A percentile compares a stretch with the other conserved stretches of the same genome.
Evolutionary conservation across 257 asterid genomes (phyloP).

Genomic region (Capsicum rhomboideum): DNA sequence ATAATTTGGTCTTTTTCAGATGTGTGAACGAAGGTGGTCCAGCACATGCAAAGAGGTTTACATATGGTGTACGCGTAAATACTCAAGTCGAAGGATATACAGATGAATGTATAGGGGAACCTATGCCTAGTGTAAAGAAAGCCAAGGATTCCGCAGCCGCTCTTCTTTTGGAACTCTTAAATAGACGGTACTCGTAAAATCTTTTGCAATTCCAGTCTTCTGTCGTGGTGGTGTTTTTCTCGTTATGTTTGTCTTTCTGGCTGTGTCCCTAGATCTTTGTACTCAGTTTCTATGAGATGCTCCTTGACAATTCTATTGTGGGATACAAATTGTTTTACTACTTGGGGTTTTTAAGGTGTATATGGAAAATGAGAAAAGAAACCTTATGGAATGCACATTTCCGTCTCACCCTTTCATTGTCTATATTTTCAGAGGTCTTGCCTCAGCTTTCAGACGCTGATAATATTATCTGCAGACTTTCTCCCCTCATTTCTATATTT

Average conservation of each 20-base stretch:
- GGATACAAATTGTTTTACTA: too few species aligned
- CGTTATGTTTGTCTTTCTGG: not conserved
- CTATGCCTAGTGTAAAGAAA: conserved; percentile 97
- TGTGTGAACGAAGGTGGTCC: conserved; percentile 92
- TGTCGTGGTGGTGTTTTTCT: not conserved
- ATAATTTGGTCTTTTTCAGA: conserved; percentile 23
- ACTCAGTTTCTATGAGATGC: too few species aligned
- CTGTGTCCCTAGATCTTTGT: not conserved
- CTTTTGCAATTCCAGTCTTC: not conserved
- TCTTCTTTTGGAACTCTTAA: conserved; percentile 72
- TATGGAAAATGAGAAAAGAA: not conserved
- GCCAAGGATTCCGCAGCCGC: conserved; percentile 96
- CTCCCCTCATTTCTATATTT: not conserved
- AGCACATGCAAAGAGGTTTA: conserved; percentile 96
- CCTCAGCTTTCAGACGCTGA: not conserved
- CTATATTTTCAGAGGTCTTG: not conserved
- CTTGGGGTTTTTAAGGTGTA: too few species aligned
- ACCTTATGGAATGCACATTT: not conserved
- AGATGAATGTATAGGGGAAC: conserved; percentile 92
- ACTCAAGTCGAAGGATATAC: conserved; percentile 89
- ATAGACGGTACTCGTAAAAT: conserved; percentile 48
- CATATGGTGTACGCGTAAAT: conserved; percentile 81
- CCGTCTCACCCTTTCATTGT: not conserved
- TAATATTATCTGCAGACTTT: not conserved
- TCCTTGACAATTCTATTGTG: not conserved